Percentiles rank a stretch among this genome's conserved stretches.
Conservation (phyloP, 2,329 filamentous ascomycete species). For the Zalaria obscura region DNA sequence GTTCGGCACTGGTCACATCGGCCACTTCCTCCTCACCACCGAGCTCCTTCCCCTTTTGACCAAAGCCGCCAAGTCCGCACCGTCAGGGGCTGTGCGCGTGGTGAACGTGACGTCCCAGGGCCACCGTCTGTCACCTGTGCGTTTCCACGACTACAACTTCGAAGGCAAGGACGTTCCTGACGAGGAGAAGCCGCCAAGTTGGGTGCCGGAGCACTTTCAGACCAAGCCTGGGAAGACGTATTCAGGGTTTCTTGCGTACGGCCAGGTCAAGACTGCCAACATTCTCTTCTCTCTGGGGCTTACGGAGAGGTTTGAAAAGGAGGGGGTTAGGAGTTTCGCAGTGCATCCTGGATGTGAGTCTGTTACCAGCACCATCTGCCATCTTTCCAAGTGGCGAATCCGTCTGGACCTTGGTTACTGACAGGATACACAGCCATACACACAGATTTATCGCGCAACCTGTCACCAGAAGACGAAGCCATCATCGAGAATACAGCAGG, state of each 20-base stretch:
- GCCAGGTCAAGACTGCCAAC: conserved; percentile 32
- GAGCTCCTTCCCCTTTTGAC: conserved; percentile 7
- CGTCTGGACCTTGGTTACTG: background rate
- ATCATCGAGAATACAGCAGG: conserved; percentile 11
- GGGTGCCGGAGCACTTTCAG: conserved; percentile 4
- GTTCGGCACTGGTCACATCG: conserved; percentile 8
- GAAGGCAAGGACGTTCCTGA: conserved; percentile 10
- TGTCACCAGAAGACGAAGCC: conserved; percentile 7
- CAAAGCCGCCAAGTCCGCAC: conserved; percentile 4
- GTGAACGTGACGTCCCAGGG: conserved; percentile 16
- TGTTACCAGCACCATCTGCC: background rate
- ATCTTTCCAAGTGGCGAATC: background rate
- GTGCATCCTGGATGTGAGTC: conserved; percentile 24
- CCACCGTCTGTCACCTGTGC: conserved; percentile 15
- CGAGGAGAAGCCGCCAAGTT: conserved; percentile 7
- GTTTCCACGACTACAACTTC: conserved; percentile 21
- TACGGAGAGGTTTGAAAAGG: conserved; percentile 14
- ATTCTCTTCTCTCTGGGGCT: conserved; percentile 28
- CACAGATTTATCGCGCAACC: conserved; percentile 5
- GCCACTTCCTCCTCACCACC: conserved; percentile 12
- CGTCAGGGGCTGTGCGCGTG: conserved; percentile 9
- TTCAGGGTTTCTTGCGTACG: conserved; percentile 25
- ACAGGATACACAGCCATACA: conserved; percentile 5
- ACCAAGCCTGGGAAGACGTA: conserved; percentile 16
- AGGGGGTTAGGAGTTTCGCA: conserved; percentile 21